Percentiles rank a stretch among this genome's conserved stretches.
These are phyloP conservation scores for Diversispora eburnea DNA, from an alignment of 192 early-diverging fungal species.

Conservation along the genomic window DNA sequence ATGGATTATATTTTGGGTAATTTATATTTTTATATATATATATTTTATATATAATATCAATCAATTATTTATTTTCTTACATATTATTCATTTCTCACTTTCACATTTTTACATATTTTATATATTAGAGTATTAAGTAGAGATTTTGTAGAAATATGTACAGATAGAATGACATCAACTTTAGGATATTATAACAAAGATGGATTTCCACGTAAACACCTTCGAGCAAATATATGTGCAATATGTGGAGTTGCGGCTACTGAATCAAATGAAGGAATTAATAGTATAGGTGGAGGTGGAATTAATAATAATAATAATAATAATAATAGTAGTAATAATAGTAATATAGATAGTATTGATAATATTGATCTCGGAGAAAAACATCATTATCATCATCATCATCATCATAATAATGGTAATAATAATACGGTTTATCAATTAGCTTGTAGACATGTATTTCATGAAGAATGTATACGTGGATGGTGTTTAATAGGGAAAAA, in stretches of 20 bases:
- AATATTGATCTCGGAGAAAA: neutral
- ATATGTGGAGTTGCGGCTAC: slow-evolving; percentile 44
- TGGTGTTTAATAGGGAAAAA: slow-evolving; percentile 64
- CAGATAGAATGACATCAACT: slow-evolving; percentile 59
- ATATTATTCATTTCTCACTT: neutral
- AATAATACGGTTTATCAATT: slow-evolving; percentile 32
- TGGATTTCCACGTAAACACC: slow-evolving; percentile 54
- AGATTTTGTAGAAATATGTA: slow-evolving; percentile 62
- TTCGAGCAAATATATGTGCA: slow-evolving; percentile 52
- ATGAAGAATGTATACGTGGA: slow-evolving; percentile 62
- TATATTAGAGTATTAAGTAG: slow-evolving; percentile 49
- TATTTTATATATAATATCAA: neutral
- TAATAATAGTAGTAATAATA: neutral
- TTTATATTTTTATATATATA: slow-evolving; percentile 8
- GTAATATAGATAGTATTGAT: neutral
- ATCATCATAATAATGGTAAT: no score
- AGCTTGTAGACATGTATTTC: slow-evolving; percentile 56
- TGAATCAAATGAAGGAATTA: neutral
- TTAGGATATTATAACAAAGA: slow-evolving; percentile 61
- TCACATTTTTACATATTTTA: neutral
- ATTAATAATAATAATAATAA: neutral
- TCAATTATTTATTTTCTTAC: neutral
- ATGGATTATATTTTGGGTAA: slow-evolving; percentile 65
- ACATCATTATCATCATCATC: no score
- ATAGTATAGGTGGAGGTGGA: neutral